Base-by-base conservation (phyloP, 108 stramenopile species). In the Hondaea fermentalgiana region DNA sequence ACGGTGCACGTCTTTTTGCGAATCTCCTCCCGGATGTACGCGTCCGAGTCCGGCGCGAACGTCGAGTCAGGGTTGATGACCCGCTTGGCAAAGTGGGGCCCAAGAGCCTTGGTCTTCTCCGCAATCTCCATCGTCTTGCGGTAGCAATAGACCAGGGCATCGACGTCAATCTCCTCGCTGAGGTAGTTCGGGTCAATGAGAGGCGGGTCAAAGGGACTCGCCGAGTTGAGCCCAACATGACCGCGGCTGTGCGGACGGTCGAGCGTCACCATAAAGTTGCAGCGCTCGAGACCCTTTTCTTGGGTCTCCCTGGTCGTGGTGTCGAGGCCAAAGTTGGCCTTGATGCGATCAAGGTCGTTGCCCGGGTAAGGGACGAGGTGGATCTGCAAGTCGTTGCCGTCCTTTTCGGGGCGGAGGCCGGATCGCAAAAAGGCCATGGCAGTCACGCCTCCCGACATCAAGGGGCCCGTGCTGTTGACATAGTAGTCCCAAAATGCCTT, bases 361-460 rank as follows among this genome's bases (percentile, higher is more conserved):
- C 16, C 19, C 19, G 51, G 23, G 51, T 83, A 83, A 6, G 76
- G 76, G 51, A 47, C 28, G 28, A 83, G 28, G 51, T 83, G 76
- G 76, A 83, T 83, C 28, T 83, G 76, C 17, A 53, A 35, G 51
- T 53, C 45, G 76, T 83, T 83, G 45, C 76, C 76, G 51, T 83
- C 76, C 51, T 83, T 53, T 23, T 83, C 76, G 45, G 45, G 45
- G 23, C 76, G 76, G 6, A 83, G 16, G 19, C 76, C 76, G 10
- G 76, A 83, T 16, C 76, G 76, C n/a, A 83, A 83, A 53, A 83
- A 83, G 45, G 76, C 76, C 49, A 83, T n/a, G 51, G 49, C 51
- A 12, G 51, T 53, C 14, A 53, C 51, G 16, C 23, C 49, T 43
- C 49, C 49, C 45, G 28, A 23, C 76, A 83, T 83, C 0, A 83